A percentile compares a stretch with the other conserved stretches of the same genome.
Conservation (phyloP, 2,329 filamentous ascomycete species). For the Alternaria sp. region DNA sequence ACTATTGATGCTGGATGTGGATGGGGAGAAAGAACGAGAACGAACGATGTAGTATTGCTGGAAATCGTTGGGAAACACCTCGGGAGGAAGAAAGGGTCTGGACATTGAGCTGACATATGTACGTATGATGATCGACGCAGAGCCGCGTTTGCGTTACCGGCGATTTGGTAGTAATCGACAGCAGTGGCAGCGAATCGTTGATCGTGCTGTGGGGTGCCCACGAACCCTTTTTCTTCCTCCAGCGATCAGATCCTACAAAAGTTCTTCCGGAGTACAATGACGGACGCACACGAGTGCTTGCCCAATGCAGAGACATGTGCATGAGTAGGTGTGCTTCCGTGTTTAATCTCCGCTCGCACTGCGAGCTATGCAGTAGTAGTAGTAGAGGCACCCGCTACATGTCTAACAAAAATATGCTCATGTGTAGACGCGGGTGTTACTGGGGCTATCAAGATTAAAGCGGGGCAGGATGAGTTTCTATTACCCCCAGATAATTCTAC, state of each 20-base stretch:
- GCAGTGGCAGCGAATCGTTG: background rate
- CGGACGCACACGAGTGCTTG: background rate
- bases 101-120: background rate
- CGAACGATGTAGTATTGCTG: background rate
- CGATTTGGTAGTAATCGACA: background rate
- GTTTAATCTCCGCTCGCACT: background rate
- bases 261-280: background rate
- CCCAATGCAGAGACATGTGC: background rate
- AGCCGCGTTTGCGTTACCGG: background rate
- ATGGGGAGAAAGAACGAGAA: background rate
- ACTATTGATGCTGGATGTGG: too few species aligned
- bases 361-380: background rate
- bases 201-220: background rate
- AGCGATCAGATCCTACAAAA: background rate
- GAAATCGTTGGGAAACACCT: background rate
- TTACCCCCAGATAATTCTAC: slow-evolving; percentile 3
- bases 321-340: too few species aligned
- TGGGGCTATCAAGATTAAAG: background rate
- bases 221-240: background rate
- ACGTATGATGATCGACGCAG: background rate
- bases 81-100: background rate
- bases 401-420: background rate
- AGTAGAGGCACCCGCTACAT: background rate
- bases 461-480: background rate
- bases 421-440: background rate